phyloP scores from a whole-genome alignment of 495 filamentous ascomycete species.

The Cercophora newfieldiana region DNA sequence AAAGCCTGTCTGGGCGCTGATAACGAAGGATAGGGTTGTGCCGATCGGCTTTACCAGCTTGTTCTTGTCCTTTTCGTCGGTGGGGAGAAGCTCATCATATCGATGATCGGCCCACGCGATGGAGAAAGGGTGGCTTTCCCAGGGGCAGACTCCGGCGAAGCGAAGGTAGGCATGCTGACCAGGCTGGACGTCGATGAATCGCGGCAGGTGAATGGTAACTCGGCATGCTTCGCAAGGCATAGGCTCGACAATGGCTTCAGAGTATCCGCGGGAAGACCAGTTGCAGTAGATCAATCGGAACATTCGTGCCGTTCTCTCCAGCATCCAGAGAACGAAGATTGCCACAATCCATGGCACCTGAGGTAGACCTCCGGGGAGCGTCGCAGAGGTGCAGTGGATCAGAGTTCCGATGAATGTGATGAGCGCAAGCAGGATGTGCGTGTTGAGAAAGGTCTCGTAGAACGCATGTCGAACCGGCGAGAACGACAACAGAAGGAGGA shows the following conservation, averaged over 20 bases:
- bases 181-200: constrained; percentile 73
- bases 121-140: constrained; percentile 93
- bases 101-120: constrained; percentile 74
- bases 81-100: constrained; percentile 29
- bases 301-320: constrained; percentile 73
- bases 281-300: constrained; percentile 71
- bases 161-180: constrained; percentile 90
- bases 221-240: constrained; percentile 80
- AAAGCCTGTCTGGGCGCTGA: constrained; percentile 84
- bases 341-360: constrained; percentile 67
- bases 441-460: constrained; percentile 89
- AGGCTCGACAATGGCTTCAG: constrained; percentile 70
- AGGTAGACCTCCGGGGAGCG: constrained; percentile 50
- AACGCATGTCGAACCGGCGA: constrained; percentile 87
- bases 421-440: constrained; percentile 72
- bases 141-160: constrained; percentile 69
- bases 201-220: constrained; percentile 77
- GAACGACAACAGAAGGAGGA: constrained; percentile 63
- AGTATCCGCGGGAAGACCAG: constrained; percentile 56
- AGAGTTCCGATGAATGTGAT: constrained; percentile 63
- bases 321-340: constrained; percentile 70
- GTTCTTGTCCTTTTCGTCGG: constrained; percentile 33
- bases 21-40: constrained; percentile 62
- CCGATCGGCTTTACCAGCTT: constrained; percentile 22
- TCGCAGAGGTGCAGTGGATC: constrained; percentile 61